These are phyloP conservation scores for Spathaspora arborariae DNA, from an alignment of 805 yeast species.

Conservation along the genomic window DNA sequence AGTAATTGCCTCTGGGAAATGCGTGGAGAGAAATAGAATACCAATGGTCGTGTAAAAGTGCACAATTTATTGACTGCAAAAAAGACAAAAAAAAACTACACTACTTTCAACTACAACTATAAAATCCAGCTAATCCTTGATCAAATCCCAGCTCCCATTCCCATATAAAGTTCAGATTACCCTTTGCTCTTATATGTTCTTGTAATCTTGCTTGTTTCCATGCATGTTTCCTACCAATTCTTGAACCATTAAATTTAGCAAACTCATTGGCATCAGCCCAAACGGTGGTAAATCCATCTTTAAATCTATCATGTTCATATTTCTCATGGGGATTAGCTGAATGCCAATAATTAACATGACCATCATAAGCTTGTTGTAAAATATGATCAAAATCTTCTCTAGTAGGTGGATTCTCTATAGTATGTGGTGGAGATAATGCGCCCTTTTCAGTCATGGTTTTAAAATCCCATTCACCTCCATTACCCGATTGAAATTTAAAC, in stretches of 20 bases:
- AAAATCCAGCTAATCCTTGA: slow-evolving; percentile 51
- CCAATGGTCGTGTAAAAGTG: not conserved
- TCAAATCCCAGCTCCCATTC: slow-evolving; percentile 88
- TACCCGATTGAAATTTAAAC: slow-evolving; percentile 77
- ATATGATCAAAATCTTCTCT: slow-evolving; percentile 38
- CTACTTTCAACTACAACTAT: slow-evolving; percentile 3
- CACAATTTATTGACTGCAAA: not conserved
- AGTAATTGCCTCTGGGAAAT: not conserved
- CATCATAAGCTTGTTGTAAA: slow-evolving; percentile 29
- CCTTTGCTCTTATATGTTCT: slow-evolving; percentile 58
- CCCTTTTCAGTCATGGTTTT: slow-evolving; percentile 68
- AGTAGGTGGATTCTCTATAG: slow-evolving; percentile 32
- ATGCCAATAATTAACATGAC: slow-evolving; percentile 70
- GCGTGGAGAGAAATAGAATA: not conserved
- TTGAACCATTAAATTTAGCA: slow-evolving; percentile 63
- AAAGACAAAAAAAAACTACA: not conserved
- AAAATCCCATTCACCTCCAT: slow-evolving; percentile 97
- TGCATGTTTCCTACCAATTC: slow-evolving; percentile 68
- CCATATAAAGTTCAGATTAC: slow-evolving; percentile 63
- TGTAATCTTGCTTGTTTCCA: slow-evolving; percentile 61
- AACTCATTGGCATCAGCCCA: slow-evolving; percentile 73
- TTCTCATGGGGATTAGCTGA: slow-evolving; percentile 49
- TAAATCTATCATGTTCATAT: slow-evolving; percentile 78
- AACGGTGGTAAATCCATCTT: slow-evolving; percentile 73
- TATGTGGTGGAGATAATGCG: slow-evolving; percentile 27